Conservation (phyloP, 1,284 basidiomycete genomes). For the Leccinum brunneo-olivaceum region DNA sequence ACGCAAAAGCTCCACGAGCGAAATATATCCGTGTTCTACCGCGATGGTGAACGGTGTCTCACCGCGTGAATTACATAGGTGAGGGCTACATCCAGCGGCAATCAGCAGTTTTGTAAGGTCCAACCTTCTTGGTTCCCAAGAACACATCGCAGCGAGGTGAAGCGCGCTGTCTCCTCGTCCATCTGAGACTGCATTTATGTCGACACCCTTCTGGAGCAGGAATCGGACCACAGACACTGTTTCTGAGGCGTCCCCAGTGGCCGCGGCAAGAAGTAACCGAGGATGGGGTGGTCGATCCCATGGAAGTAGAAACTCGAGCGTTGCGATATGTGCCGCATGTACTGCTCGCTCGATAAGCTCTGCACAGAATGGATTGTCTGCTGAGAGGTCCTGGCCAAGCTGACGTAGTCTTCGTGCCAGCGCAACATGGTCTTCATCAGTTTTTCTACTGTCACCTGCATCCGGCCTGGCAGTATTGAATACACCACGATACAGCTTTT, state of each 20-base stretch:
- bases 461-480: slow-evolving; percentile 4
- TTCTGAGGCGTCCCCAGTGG: neutral
- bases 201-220: neutral
- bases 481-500: neutral
- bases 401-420: neutral
- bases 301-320: slow-evolving; percentile 1
- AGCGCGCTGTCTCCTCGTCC: neutral
- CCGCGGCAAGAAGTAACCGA: neutral
- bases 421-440: neutral
- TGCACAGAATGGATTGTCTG: neutral
- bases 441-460: neutral
- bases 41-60: neutral
- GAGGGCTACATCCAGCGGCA: neutral
- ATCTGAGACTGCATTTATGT: neutral
- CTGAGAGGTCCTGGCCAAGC: neutral
- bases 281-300: neutral
- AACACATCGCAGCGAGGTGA: neutral
- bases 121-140: neutral
- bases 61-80: neutral
- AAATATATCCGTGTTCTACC: neutral
- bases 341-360: slow-evolving; percentile 1
- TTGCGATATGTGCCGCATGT: neutral
- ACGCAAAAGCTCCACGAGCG: neutral
- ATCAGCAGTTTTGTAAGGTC: neutral
- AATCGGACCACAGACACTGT: neutral